Base-by-base conservation (phyloP, 306 rosid genomes). In the Canavalia ensiformis region DNA sequence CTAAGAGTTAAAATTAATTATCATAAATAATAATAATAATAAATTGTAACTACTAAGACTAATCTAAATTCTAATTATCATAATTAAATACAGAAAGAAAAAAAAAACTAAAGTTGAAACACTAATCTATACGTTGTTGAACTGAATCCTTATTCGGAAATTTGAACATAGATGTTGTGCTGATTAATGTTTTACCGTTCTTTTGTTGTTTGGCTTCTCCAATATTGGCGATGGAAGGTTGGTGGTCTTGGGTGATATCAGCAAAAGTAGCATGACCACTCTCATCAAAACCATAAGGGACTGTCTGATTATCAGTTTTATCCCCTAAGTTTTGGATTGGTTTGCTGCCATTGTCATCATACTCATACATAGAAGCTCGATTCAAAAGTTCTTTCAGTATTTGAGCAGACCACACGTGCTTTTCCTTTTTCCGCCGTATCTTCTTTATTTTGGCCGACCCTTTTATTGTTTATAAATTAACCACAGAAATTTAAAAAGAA, bases 381-480 rank as follows among this genome's bases (percentile, higher is more conserved):
- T 11, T 5, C 33, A 83, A 68, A 62, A 83, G 74, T 63, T 31
- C 62, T 41, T 77, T 25, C 86, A 62, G n/a, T 68, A 77, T 51
- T 76, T 83, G 86, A 29, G 8, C 74, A 9, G 82, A 60, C 86
- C 86, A 70, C 3, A 57, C n/a, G 67, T 83, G 74, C 41, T 70
- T 77, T 37, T 77, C 74, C 79, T 83, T 83, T 60, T 52, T 83
- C 37, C 73, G 30, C 0, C 46, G 68, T 42, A 83, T n/a, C 52
- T 42, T 77, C 8, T 1, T 44, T 31, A 83, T 3, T n/a, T 11
- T 12, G 8, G 1, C 6, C 2, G 69, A 76, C 51, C 79, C 86
- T 83, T 44, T 54, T 4, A 35, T 59, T 13, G 46, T 59, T 75
- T 59, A 18, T 18, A 18, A 18, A 18, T 18, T 18, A 18, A 18